A percentile compares a stretch with the other conserved stretches of the same genome.
phyloP scores from a whole-genome alignment of 2,329 filamentous ascomycete species.

The Endoconidiophora polonica region DNA sequence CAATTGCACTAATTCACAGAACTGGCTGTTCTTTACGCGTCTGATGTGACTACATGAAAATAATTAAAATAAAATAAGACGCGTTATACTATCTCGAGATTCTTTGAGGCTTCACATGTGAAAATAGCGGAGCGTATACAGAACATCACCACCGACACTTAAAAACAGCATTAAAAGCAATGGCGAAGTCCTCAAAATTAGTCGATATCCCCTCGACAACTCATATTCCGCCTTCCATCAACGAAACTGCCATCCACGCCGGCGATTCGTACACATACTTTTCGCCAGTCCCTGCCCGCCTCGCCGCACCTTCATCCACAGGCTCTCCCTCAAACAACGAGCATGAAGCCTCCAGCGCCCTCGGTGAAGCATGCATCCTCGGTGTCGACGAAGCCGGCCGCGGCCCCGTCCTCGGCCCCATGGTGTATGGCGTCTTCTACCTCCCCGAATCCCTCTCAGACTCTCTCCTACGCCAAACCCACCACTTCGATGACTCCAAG shows the following conservation, averaged over 20 bases:
- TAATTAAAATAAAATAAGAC: no score
- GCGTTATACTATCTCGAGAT: no score
- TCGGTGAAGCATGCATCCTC: constrained; percentile 45
- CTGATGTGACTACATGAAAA: no score
- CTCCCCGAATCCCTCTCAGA: constrained; percentile 58
- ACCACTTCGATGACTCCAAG: constrained; percentile 93
- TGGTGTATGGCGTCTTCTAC: constrained; percentile 57
- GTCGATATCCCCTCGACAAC: background rate
- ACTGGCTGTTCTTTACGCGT: no score
- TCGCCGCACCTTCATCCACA: constrained; percentile 27
- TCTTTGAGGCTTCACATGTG: no score
- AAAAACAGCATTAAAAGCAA: background rate
- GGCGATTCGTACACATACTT: constrained; percentile 58
- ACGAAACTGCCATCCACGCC: constrained; percentile 36
- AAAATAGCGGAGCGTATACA: no score
- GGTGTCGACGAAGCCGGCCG: constrained; percentile 90
- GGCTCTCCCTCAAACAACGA: constrained; percentile 14
- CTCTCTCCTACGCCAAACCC: constrained; percentile 56
- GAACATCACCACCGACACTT: background rate
- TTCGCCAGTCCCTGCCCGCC: constrained; percentile 47
- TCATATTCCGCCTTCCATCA: constrained; percentile 56
- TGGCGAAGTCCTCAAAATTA: background rate
- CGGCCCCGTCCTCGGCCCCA: constrained; percentile 75
- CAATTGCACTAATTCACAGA: no score
- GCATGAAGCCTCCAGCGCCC: constrained; percentile 18